Percentiles rank a stretch among this genome's conserved stretches.
phyloP scores from a whole-genome alignment of 139 green algal genomes.

The Marvania coccoides region DNA sequence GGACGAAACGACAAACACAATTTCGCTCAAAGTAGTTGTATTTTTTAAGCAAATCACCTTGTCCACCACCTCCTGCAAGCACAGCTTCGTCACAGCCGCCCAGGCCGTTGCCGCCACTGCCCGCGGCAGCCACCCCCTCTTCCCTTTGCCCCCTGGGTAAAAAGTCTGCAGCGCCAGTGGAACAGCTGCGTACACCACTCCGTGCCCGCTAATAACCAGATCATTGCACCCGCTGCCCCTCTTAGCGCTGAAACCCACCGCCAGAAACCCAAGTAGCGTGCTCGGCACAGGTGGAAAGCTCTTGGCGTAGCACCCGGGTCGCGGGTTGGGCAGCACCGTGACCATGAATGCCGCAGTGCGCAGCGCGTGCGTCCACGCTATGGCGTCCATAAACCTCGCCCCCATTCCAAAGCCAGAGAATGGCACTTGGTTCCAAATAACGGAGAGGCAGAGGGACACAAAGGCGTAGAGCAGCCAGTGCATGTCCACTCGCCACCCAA shows the following conservation, averaged over 20 bases:
- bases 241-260: slow-evolving; percentile 44
- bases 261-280: slow-evolving; percentile 37
- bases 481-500: slow-evolving; percentile 28
- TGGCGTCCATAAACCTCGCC: slow-evolving; percentile 51
- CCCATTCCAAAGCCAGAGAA: slow-evolving; percentile 75
- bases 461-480: slow-evolving; percentile 55
- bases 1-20: no score
- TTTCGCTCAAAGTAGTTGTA: no score
- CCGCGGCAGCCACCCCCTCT: not conserved
- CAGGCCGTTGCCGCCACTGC: not conserved
- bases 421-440: slow-evolving; percentile 60
- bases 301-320: slow-evolving; percentile 52
- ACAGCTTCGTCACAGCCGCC: slow-evolving; percentile 23
- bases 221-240: slow-evolving; percentile 74
- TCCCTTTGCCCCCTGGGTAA: slow-evolving; percentile 22
- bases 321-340: slow-evolving; percentile 72
- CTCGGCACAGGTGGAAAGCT: slow-evolving; percentile 57
- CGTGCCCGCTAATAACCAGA: slow-evolving; percentile 59
- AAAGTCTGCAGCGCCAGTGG: slow-evolving; percentile 53
- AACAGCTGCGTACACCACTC: slow-evolving; percentile 54
- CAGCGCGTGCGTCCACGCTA: slow-evolving; percentile 45
- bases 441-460: slow-evolving; percentile 51
- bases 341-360: slow-evolving; percentile 64
- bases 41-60: no score
- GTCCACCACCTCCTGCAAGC: slow-evolving; percentile 23